phyloP scores from a whole-genome alignment of 2,329 filamentous ascomycete species.

The Cladophialophora immunda region DNA sequence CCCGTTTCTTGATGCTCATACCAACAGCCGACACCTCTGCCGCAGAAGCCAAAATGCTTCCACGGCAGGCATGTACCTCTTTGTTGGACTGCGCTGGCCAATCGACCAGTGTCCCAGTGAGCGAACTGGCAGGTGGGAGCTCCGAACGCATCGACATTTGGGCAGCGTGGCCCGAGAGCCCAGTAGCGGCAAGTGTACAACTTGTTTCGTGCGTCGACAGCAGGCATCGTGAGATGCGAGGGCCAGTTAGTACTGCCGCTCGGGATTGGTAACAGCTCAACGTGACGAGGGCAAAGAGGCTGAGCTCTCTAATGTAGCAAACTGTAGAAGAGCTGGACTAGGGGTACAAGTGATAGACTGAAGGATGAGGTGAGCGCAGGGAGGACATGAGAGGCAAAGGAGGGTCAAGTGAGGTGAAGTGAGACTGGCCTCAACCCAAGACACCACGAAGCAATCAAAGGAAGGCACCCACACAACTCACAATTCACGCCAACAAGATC shows the following conservation, averaged over 20 bases:
- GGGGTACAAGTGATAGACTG: neutral
- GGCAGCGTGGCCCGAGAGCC: conserved; percentile 38
- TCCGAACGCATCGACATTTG: conserved; percentile 32
- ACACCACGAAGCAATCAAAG: neutral
- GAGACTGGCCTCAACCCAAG: neutral
- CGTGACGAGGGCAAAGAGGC: neutral
- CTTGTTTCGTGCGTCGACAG: conserved; percentile 9
- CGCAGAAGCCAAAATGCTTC: conserved; percentile 29
- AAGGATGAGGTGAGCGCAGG: neutral
- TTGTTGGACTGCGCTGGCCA: conserved; percentile 36
- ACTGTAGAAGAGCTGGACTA: neutral
- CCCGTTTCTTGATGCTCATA: conserved; percentile 40
- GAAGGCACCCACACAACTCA: neutral
- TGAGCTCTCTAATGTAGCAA: neutral
- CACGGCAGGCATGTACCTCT: conserved; percentile 38
- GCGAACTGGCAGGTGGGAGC: conserved; percentile 31
- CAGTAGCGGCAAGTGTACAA: conserved; percentile 39
- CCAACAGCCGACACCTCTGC: conserved; percentile 31
- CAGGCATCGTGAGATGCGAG: neutral
- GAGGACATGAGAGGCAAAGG: too few relatives aligned
- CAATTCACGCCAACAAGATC: neutral
- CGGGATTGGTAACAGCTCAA: neutral
- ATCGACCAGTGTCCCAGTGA: conserved; percentile 37
- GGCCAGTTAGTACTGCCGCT: neutral
- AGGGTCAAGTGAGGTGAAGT: conserved; percentile 6